Evolutionary conservation across 805 yeast genomes (phyloP).

Genomic region (Cyberlindnera saturnus): DNA sequence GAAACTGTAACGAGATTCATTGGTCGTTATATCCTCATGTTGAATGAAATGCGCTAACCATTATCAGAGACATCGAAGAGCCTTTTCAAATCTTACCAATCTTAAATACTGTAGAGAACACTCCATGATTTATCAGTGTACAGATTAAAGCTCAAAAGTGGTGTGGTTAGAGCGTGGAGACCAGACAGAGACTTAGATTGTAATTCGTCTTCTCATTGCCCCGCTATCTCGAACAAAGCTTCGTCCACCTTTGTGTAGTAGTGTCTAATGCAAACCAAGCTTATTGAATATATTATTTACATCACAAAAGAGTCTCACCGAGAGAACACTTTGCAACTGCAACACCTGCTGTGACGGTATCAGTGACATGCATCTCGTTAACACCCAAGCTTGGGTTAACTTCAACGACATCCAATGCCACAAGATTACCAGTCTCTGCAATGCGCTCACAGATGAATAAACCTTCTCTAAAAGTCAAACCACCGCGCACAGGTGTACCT

Average conservation of each 20-base stretch:
- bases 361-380: conserved; percentile 66
- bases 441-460: conserved; percentile 86
- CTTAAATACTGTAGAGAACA: no score
- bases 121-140: no score
- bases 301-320: conserved; percentile 68
- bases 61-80: no score
- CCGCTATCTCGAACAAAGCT: background rate
- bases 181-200: background rate
- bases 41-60: no score
- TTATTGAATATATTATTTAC: background rate
- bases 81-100: no score
- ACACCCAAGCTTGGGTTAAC: conserved; percentile 85
- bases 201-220: background rate
- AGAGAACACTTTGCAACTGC: conserved; percentile 90
- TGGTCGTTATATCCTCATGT: no score
- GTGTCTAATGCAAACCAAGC: background rate
- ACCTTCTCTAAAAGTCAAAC: conserved; percentile 90
- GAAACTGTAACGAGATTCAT: no score
- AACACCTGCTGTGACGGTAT: conserved; percentile 85
- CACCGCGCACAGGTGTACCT: conserved; percentile 97
- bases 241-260: background rate
- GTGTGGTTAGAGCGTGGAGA: background rate
- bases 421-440: conserved; percentile 83
- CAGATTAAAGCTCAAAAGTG: no score
- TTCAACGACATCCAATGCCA: conserved; percentile 88